A percentile compares a stretch with the other conserved stretches of the same genome.
These are phyloP conservation scores for Calonectria hawksworthii DNA, from an alignment of 2,329 filamentous ascomycete genomes.

Conservation along the genomic window DNA sequence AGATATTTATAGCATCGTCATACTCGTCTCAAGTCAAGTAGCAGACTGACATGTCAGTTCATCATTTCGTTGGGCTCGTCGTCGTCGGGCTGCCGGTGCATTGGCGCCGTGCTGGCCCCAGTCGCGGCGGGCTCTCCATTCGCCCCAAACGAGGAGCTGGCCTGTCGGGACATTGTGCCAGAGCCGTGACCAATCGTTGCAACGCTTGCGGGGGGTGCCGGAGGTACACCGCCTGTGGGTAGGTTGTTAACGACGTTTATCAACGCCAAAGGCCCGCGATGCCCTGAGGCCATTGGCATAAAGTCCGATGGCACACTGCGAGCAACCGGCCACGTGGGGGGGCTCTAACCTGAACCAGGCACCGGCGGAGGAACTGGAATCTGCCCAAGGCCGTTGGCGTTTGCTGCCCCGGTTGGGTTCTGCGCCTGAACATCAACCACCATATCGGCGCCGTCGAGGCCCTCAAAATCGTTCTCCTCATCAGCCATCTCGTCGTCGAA, in stretches of 20 bases:
- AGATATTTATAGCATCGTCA: conserved; percentile 30
- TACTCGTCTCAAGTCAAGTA: conserved; percentile 26
- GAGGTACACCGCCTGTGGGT: conserved; percentile 35
- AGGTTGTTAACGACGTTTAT: conserved; percentile 49
- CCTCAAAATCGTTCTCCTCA: conserved; percentile 61
- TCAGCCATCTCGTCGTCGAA: conserved; percentile 61
- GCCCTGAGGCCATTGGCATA: conserved; percentile 32
- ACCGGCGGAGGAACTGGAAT: conserved; percentile 48
- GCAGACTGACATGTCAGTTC: conserved; percentile 36
- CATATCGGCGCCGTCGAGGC: conserved; percentile 56
- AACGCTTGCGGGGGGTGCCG: conserved; percentile 46
- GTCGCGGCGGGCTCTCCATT: conserved; percentile 42
- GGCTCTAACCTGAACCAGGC: conserved; percentile 42
- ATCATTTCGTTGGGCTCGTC: conserved; percentile 37
- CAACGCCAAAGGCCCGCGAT: conserved; percentile 39
- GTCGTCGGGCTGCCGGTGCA: conserved; percentile 46
- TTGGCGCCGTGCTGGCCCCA: conserved; percentile 55
- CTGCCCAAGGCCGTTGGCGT: conserved; percentile 36
- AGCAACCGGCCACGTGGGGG: conserved; percentile 36
- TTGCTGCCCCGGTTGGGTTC: conserved; percentile 37
- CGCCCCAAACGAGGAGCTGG: conserved; percentile 37
- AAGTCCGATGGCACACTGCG: conserved; percentile 33
- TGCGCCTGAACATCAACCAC: conserved; percentile 50
- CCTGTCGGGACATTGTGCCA: conserved; percentile 27
- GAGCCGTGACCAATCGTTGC: conserved; percentile 46